Evolutionary conservation across 495 filamentous ascomycete species (phyloP), one percentile per base, ranked within the genome.

Genomic region (Hypoxylon rickii): DNA sequence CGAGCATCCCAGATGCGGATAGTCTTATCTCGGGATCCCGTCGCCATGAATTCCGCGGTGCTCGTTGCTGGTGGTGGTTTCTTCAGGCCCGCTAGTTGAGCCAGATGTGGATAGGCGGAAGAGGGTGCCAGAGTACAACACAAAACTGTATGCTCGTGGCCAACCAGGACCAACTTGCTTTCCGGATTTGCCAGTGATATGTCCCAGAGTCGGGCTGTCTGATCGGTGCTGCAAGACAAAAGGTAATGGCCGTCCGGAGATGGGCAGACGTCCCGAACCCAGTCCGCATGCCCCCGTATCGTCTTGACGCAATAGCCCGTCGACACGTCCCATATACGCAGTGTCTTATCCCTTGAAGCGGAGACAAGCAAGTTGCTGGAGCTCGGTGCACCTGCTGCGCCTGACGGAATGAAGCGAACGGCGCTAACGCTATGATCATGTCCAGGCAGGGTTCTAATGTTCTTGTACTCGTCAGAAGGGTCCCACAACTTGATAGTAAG

Each of bases 401-500:
- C 90, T 11, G 86, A 89, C 12, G 93, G 91, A 20, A 97, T 86
- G 68, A 96, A 97, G 3, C 91, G 86, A 2, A 97, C 85, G 7
- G 89, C 86, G 46, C 87, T 91, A 39, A 97, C 88, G 48, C 84
- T 89, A 68, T 97, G 93, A 61, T 98, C 94, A 70, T 98, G 94
- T 6, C 94, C 94, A 1, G 87, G 86, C 3, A 98, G 81, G 0
- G 92, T 98, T 33, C 93, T 83, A 50, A 96, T 93, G 65, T 96
- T 96, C 63, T 96, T 95, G 75, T 97, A 97, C 33, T 95, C 90
- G 63, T 96, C 89, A 16, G 82, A 85, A 1, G 94, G 94, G 52
- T 97, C 92, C 94, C 94, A 98, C 6, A 98, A 71, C 67, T 97
- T 98, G 73, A 97, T 96, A 1, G 90, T 96, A 2, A 97, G 76